Evolutionary conservation across 305 asterid genomes (phyloP).

Genomic region (Withania somnifera): DNA sequence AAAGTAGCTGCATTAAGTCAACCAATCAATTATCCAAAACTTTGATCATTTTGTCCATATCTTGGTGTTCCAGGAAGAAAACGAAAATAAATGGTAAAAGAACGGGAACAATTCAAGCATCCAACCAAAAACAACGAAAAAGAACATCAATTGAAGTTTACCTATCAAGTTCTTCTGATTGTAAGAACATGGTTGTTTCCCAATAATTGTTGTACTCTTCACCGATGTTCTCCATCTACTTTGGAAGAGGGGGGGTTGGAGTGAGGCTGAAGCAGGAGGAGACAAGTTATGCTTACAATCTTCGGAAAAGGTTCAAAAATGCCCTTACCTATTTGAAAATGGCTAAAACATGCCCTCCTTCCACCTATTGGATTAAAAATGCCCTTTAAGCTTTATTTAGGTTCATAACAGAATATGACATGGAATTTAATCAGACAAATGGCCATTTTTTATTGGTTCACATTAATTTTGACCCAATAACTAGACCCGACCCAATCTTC

Average conservation of each 20-base stretch:
- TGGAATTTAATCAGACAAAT: too few species aligned
- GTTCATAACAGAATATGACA: too few species aligned
- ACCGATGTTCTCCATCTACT: slow-evolving; percentile 35
- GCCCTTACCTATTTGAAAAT: too few species aligned
- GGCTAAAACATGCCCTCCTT: too few species aligned
- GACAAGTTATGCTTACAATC: not conserved
- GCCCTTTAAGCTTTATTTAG: too few species aligned
- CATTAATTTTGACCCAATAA: too few species aligned
- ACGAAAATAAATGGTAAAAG: not conserved
- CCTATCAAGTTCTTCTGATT: slow-evolving; percentile 46
- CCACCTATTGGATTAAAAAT: too few species aligned
- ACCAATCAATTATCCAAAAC: not conserved
- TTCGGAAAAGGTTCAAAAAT: too few species aligned
- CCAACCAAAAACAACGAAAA: not conserved
- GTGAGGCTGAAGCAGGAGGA: not conserved
- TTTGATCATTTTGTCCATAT: not conserved
- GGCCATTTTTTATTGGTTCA: too few species aligned
- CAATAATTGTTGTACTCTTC: slow-evolving; percentile 43
- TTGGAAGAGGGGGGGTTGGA: not conserved
- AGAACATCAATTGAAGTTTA: not conserved
- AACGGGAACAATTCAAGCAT: not conserved
- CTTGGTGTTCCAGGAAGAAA: not conserved
- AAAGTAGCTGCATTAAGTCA: slow-evolving; percentile 15
- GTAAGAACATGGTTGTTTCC: slow-evolving; percentile 58
- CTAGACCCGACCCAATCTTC: too few species aligned